These are phyloP conservation scores for Rhizopogon salebrosus DNA, from an alignment of 768 basidiomycete genomes.

Conservation along the genomic window DNA sequence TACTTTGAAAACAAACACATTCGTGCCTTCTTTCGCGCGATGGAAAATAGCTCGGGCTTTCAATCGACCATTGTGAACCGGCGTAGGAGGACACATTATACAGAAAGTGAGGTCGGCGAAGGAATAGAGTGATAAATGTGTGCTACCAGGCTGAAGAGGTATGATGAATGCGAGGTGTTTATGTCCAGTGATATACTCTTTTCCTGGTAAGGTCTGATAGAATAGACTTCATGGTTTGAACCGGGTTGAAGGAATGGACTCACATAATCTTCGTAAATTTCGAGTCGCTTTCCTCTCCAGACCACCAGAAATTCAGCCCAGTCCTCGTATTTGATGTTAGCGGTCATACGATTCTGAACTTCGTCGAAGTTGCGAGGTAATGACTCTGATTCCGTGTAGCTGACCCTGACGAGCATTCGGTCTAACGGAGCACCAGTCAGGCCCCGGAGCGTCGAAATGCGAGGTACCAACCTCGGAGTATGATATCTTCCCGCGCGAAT, in stretches of 20 bases:
- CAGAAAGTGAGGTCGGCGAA: slow-evolving; percentile 83
- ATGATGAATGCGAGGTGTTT: slow-evolving; percentile 79
- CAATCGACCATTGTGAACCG: slow-evolving; percentile 31
- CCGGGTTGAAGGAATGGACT: slow-evolving; percentile 18
- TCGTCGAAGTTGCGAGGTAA: slow-evolving; percentile 59
- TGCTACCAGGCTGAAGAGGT: slow-evolving; percentile 58
- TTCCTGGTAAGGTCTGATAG: slow-evolving; percentile 54
- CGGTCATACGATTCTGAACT: slow-evolving; percentile 55
- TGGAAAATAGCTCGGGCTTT: slow-evolving; percentile 46
- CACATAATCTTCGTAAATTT: slow-evolving; percentile 85
- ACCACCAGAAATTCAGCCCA: slow-evolving; percentile 84
- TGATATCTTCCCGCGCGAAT: slow-evolving; percentile 42
- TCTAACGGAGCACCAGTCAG: slow-evolving; percentile 43
- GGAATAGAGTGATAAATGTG: slow-evolving; percentile 80
- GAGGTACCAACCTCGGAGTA: slow-evolving; percentile 64
- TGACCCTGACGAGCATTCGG: slow-evolving; percentile 82
- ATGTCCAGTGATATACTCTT: slow-evolving; percentile 62
- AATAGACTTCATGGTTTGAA: background rate
- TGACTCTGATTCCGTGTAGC: slow-evolving; percentile 52
- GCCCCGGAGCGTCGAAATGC: background rate
- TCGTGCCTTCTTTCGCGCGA: slow-evolving; percentile 58
- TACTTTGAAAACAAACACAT: slow-evolving; percentile 82
- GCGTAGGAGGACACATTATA: slow-evolving; percentile 58
- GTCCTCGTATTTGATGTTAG: slow-evolving; percentile 55
- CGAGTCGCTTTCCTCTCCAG: slow-evolving; percentile 73